Percentiles rank a stretch among this genome's conserved stretches.
These are phyloP conservation scores for Lolium perenne DNA, from an alignment of 176 grass and related monocot genomes.

Conservation along the genomic window DNA sequence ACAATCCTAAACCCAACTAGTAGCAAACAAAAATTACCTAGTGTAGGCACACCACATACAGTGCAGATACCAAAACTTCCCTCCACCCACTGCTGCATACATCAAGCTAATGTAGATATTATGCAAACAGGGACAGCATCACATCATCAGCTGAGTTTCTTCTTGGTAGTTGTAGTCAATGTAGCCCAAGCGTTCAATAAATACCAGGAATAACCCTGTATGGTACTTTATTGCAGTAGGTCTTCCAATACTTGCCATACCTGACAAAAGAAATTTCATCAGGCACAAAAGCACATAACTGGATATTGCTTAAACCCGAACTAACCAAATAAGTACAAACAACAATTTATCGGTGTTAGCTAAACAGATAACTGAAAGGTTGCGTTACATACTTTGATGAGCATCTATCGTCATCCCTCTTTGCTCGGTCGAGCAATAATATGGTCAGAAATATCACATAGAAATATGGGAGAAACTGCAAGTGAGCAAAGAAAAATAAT, in stretches of 20 bases:
- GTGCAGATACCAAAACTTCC: conserved; percentile 15
- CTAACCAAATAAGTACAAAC: neutral
- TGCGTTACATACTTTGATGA: conserved; percentile 81
- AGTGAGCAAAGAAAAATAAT: conserved; percentile 29
- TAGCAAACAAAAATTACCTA: neutral
- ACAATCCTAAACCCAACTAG: neutral
- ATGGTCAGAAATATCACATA: conserved; percentile 97
- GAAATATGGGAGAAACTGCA: conserved; percentile 94
- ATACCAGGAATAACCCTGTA: conserved; percentile 93
- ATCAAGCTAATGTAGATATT: conserved; percentile 13
- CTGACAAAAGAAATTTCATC: conserved; percentile 44
- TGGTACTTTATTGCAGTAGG: conserved; percentile 83
- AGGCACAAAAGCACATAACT: neutral
- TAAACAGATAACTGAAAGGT: neutral
- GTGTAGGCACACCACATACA: neutral
- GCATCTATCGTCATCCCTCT: conserved; percentile 97
- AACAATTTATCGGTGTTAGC: neutral
- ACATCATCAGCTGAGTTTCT: neutral
- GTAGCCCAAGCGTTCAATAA: conserved; percentile 52
- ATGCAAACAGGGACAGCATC: conserved; percentile 17
- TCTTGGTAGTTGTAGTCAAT: neutral
- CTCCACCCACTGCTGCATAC: conserved; percentile 31
- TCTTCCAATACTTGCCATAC: conserved; percentile 97
- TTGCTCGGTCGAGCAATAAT: conserved; percentile 92
- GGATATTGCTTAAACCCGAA: conserved; percentile 16